Evolutionary conservation across 768 basidiomycete genomes (phyloP).

Genomic region (Lentinus tigrinus): DNA sequence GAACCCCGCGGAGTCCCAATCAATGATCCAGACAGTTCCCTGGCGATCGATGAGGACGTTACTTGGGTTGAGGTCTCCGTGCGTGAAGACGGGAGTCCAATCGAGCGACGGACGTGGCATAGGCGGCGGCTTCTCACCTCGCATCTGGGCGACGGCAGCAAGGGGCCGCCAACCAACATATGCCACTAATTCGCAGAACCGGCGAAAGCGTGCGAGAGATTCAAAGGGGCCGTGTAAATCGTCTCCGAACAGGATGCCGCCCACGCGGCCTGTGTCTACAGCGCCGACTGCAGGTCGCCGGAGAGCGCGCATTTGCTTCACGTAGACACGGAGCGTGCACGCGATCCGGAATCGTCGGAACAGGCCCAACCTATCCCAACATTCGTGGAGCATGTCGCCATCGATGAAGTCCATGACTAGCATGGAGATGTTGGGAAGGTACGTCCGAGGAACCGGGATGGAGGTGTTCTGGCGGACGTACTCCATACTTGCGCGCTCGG

Average conservation of each 20-base stretch:
- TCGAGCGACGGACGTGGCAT: background rate
- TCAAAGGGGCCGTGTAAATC: slow-evolving; percentile 4
- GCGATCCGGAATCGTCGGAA: slow-evolving; percentile 18
- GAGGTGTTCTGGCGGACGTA: slow-evolving; percentile 11
- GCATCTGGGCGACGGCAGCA: background rate
- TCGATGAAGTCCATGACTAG: slow-evolving; percentile 19
- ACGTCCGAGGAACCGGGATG: slow-evolving; percentile 15
- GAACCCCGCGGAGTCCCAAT: slow-evolving; percentile 15
- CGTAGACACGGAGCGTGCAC: slow-evolving; percentile 20
- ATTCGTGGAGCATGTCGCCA: slow-evolving; percentile 17
- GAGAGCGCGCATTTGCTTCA: slow-evolving; percentile 15
- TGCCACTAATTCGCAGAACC: slow-evolving; percentile 8
- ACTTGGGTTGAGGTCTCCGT: slow-evolving; percentile 13
- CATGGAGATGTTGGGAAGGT: background rate
- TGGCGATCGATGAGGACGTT: slow-evolving; percentile 9
- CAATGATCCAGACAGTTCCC: slow-evolving; percentile 11
- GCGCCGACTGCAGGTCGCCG: background rate
- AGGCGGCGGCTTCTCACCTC: background rate
- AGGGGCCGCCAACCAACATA: slow-evolving; percentile 5
- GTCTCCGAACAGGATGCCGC: slow-evolving; percentile 12
- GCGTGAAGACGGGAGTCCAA: slow-evolving; percentile 11
- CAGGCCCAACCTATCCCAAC: slow-evolving; percentile 9
- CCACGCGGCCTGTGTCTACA: slow-evolving; percentile 1
- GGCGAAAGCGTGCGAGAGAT: background rate
- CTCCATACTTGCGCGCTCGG: slow-evolving; percentile 10